Evolutionary conservation across 2,329 filamentous ascomycete genomes (phyloP).

Genomic region (Talaromyces funiculosus): DNA sequence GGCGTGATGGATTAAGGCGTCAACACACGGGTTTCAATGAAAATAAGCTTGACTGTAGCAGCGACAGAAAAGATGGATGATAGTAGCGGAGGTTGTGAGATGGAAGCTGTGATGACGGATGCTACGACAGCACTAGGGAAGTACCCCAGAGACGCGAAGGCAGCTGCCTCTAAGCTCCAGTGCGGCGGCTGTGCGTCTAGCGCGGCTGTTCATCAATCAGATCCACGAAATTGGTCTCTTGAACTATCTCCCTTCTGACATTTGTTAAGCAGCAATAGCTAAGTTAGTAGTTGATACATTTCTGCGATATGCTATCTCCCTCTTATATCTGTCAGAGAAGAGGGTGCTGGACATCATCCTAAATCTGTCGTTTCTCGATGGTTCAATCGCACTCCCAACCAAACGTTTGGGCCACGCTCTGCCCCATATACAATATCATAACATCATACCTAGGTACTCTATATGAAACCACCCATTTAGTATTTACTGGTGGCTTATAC

Average conservation of each 20-base stretch:
- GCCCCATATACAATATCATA: too few relatives aligned
- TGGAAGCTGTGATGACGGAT: slow-evolving; percentile 9
- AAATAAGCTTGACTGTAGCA: neutral
- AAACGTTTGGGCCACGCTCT: too few relatives aligned
- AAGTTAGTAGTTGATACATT: too few relatives aligned
- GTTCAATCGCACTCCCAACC: neutral
- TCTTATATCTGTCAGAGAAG: neutral
- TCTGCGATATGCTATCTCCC: neutral
- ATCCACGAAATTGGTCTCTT: neutral
- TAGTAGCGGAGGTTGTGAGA: neutral
- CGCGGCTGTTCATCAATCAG: slow-evolving; percentile 3
- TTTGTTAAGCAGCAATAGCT: neutral
- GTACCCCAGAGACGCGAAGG: slow-evolving; percentile 10
- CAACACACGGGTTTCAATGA: neutral
- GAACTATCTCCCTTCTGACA: neutral
- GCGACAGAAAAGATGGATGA: neutral
- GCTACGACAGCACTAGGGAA: neutral
- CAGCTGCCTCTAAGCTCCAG: slow-evolving; percentile 13
- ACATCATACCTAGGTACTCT: too few relatives aligned
- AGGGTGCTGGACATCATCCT: neutral
- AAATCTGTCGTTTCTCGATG: neutral
- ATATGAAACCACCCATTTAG: too few relatives aligned
- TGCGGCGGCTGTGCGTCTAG: slow-evolving; percentile 8
- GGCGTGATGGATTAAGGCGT: neutral
- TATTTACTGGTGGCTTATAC: too few relatives aligned